Evolutionary conservation across 2,329 filamentous ascomycete species (phyloP).

Genomic region (Paecilomyces sp.): DNA sequence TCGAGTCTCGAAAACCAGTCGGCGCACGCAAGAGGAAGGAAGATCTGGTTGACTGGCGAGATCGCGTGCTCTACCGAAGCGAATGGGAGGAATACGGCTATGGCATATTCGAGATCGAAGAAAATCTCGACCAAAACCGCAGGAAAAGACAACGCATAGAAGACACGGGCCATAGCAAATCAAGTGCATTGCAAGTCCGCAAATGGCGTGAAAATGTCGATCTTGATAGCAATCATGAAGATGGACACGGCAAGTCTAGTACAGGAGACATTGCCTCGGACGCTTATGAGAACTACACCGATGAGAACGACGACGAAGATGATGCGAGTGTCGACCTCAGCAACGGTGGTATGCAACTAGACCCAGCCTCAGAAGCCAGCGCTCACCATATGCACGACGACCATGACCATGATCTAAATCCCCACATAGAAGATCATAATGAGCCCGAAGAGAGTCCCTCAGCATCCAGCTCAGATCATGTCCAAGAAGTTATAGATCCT

Average conservation of each 20-base stretch:
- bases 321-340: neutral
- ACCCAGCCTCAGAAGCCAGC: neutral
- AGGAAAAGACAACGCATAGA: slow-evolving; percentile 23
- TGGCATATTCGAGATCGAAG: slow-evolving; percentile 18
- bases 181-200: neutral
- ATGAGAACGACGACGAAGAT: neutral
- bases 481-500: neutral
- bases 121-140: slow-evolving; percentile 21
- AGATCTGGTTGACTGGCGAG: slow-evolving; percentile 43
- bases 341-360: neutral
- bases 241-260: neutral
- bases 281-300: neutral
- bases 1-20: slow-evolving; percentile 12
- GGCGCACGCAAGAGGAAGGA: slow-evolving; percentile 25
- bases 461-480: neutral
- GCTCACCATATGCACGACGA: neutral
- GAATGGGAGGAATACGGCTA: slow-evolving; percentile 44
- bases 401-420: neutral
- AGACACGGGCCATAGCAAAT: neutral
- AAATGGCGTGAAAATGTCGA: neutral
- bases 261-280: neutral
- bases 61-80: slow-evolving; percentile 36
- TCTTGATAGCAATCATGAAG: neutral
- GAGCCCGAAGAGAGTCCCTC: neutral
- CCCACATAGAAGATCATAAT: neutral